Base-by-base conservation (phyloP, 1,284 basidiomycete genomes). In the Xerocomus minutiporus region DNA sequence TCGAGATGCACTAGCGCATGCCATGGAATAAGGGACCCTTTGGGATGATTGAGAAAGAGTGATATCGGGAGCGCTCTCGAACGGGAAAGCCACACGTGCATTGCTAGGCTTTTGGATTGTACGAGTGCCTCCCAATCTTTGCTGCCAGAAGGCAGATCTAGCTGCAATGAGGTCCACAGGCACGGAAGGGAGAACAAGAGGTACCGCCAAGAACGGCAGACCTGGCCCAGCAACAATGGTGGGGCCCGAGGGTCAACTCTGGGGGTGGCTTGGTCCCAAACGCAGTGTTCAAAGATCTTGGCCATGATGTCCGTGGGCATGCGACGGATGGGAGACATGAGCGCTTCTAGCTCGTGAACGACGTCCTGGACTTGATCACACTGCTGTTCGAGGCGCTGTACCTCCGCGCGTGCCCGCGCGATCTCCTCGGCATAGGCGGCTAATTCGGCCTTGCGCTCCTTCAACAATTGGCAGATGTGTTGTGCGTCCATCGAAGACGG, bases 301-400 rank as follows among this genome's bases (percentile, higher is more conserved):
- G 52, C 48, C 53, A 67, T 67, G 54, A 71, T 57, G 50, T 67
- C 65, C 6, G 56, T 66, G 47, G 65, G 65, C 57, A 71, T 57
- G 47, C 69, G 69, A 28, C 64, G 69, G 4, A 68, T 52, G 47
- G 65, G 68, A 6, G 69, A 63, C 17, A 64, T 13, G 35, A 70
- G 61, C 0, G 69, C 66, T 26, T 68, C 55, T 42, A 69, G 58
- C 42, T 71, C 60, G 1, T 54, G 53, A 15, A 67, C 54, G 50
- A 68, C 38, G 17, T 4, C 39, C 6, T 50, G 32, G 17, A 60
- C 48, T 0, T 44, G 40, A 4, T 50, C 48, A 3, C 59, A 57
- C 20, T 56, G 54, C 0, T 35, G 44, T 26, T 70, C 64, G 23
- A 70, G 64, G 31, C 36, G 45, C 0, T 4, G 41, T 4, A 68